Percentiles rank a stretch among this genome's conserved stretches.
Evolutionary conservation across 176 grass and related monocot genomes (phyloP).

Genomic region (Eleusine coracana): DNA sequence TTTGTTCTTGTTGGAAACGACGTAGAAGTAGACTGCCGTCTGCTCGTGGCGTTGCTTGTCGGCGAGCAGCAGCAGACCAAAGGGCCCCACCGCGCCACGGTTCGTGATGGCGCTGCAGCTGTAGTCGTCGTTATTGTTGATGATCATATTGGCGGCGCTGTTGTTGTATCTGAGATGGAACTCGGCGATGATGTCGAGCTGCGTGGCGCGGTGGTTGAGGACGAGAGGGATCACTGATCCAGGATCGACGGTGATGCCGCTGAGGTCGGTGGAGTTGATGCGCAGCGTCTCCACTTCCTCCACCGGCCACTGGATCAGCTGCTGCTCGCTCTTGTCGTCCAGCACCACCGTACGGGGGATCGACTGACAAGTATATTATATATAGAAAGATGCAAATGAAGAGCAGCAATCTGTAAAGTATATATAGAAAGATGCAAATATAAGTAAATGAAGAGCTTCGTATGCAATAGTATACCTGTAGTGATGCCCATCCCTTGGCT

Average conservation of each 20-base stretch:
- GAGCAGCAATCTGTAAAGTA: no score
- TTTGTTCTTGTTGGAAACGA: neutral
- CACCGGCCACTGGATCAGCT: conserved; percentile 85
- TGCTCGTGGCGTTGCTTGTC: conserved; percentile 52
- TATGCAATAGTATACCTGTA: conserved; percentile 50
- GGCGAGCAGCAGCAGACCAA: conserved; percentile 79
- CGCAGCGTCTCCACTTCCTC: conserved; percentile 72
- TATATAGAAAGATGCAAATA: neutral
- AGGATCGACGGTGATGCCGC: conserved; percentile 57
- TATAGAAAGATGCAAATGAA: neutral
- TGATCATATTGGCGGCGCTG: conserved; percentile 3
- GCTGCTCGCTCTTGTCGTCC: conserved; percentile 72
- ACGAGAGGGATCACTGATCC: conserved; percentile 60
- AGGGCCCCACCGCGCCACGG: conserved; percentile 66
- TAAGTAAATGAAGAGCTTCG: no score
- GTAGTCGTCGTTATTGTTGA: conserved; percentile 57
- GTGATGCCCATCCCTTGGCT: conserved; percentile 85
- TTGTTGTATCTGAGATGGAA: conserved; percentile 47
- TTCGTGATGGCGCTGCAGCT: conserved; percentile 67
- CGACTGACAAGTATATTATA: conserved; percentile 32
- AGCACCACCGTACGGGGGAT: conserved; percentile 78
- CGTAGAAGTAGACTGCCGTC: conserved; percentile 88
- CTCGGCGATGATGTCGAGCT: conserved; percentile 82
- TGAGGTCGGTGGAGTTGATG: conserved; percentile 50
- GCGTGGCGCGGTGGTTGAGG: conserved; percentile 53